Evolutionary conservation across 2,329 filamentous ascomycete genomes (phyloP).

Genomic region (Clonostachys solani): DNA sequence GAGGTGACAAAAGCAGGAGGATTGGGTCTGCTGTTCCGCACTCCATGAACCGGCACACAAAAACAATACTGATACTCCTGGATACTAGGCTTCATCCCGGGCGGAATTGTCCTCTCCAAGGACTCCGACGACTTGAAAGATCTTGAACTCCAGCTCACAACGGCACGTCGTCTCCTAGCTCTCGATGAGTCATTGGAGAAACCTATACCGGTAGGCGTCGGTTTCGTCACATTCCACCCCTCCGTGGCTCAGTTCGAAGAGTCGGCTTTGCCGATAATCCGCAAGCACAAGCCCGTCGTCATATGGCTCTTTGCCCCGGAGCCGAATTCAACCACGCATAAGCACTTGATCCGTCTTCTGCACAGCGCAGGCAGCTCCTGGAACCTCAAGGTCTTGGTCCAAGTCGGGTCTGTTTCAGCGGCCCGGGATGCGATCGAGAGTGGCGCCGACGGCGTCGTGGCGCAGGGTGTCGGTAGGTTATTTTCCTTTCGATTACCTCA

Average conservation of each 20-base stretch:
- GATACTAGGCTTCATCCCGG: conserved; percentile 22
- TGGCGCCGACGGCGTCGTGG: conserved; percentile 53
- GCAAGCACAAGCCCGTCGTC: conserved; percentile 48
- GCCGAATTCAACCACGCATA: conserved; percentile 29
- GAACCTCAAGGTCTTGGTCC: conserved; percentile 50
- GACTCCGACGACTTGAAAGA: conserved; percentile 20
- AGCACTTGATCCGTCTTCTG: conserved; percentile 26
- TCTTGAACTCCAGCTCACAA: conserved; percentile 22
- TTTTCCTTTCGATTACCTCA: no score
- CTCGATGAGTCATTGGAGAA: conserved; percentile 19
- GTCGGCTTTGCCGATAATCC: conserved; percentile 44
- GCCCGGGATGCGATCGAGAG: conserved; percentile 41
- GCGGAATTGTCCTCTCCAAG: conserved; percentile 18
- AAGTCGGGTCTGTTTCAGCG: conserved; percentile 55
- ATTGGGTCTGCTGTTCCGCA: conserved; percentile 5
- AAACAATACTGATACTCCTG: no score
- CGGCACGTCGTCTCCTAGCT: conserved; percentile 19
- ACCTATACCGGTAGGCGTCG: conserved; percentile 50
- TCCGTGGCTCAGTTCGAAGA: conserved; percentile 27
- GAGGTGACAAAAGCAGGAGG: conserved; percentile 32
- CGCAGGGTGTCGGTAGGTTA: conserved; percentile 46
- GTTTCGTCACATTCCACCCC: conserved; percentile 52
- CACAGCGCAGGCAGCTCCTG: conserved; percentile 11
- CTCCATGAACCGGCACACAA: no score
- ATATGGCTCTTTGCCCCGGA: conserved; percentile 65